Evolutionary conservation across 768 basidiomycete species (phyloP).

Genomic region (Mycena venus): DNA sequence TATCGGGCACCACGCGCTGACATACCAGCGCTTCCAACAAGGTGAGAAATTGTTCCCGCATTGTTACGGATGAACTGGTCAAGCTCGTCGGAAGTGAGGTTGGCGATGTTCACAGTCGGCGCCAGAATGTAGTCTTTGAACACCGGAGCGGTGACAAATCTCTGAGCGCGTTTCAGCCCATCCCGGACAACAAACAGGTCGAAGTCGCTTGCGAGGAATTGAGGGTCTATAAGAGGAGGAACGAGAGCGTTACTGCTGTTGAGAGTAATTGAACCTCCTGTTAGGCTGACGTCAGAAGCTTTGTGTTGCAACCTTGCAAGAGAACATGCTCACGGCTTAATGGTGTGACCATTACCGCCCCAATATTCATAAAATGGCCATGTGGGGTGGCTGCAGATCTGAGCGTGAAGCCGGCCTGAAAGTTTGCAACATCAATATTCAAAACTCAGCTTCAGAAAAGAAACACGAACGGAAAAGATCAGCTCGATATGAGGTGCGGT

Average conservation of each 20-base stretch:
- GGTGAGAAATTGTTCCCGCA: neutral
- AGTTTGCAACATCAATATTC: too few relatives aligned
- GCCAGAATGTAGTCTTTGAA: neutral
- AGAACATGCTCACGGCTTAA: neutral
- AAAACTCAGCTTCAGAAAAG: neutral
- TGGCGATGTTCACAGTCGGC: neutral
- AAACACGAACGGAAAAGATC: neutral
- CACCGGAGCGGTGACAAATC: neutral
- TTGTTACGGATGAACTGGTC: neutral
- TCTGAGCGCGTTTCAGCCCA: neutral
- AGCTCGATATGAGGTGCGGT: neutral
- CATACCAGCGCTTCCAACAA: slow-evolving; percentile 1
- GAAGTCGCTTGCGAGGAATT: neutral
- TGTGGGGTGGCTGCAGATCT: neutral
- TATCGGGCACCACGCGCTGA: neutral
- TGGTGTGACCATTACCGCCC: neutral
- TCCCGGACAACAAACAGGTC: neutral
- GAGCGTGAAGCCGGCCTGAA: neutral
- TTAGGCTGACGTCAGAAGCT: neutral
- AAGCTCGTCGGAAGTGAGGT: neutral
- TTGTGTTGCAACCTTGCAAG: too few relatives aligned
- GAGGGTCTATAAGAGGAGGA: neutral
- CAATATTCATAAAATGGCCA: neutral
- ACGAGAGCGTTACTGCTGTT: slow-evolving; percentile 2
- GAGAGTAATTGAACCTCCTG: neutral